These are phyloP conservation scores for Xylariaceae sp. DNA, from an alignment of 2,329 filamentous ascomycete species.

Conservation along the genomic window DNA sequence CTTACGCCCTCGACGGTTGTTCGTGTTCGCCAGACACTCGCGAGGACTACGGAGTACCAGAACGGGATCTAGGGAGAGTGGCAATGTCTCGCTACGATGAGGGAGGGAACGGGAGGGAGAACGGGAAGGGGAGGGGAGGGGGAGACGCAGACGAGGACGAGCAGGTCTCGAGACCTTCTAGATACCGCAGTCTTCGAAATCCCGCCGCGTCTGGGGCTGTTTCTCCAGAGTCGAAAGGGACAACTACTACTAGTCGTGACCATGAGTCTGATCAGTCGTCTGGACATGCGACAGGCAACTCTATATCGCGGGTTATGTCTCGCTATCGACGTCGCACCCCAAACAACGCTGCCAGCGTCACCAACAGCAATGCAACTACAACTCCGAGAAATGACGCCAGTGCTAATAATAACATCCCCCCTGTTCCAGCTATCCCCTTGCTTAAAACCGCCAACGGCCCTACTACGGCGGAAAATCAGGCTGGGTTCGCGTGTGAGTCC, in stretches of 20 bases:
- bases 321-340: constrained; percentile 31
- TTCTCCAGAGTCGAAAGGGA: constrained; percentile 19
- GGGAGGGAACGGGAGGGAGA: not conserved
- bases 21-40: not conserved
- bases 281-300: constrained; percentile 22
- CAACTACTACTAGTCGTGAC: constrained; percentile 7
- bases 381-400: constrained; percentile 28
- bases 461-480: constrained; percentile 4
- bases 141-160: constrained; percentile 7
- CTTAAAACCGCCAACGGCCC: constrained; percentile 21
- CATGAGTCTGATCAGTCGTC: constrained; percentile 19
- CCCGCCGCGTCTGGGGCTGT: constrained; percentile 29
- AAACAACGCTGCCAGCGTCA: constrained; percentile 24
- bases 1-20: not conserved
- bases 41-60: constrained; percentile 5
- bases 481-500: constrained; percentile 5
- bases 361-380: constrained; percentile 25
- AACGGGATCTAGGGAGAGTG: constrained; percentile 14
- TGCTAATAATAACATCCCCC: constrained; percentile 25
- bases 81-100: constrained; percentile 19
- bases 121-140: not conserved
- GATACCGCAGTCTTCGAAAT: constrained; percentile 33
- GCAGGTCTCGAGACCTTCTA: constrained; percentile 29
- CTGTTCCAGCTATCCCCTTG: constrained; percentile 31
- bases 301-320: constrained; percentile 34